These are phyloP conservation scores for Canna indica DNA, from an alignment of 176 grass and related monocot species.

Conservation along the genomic window DNA sequence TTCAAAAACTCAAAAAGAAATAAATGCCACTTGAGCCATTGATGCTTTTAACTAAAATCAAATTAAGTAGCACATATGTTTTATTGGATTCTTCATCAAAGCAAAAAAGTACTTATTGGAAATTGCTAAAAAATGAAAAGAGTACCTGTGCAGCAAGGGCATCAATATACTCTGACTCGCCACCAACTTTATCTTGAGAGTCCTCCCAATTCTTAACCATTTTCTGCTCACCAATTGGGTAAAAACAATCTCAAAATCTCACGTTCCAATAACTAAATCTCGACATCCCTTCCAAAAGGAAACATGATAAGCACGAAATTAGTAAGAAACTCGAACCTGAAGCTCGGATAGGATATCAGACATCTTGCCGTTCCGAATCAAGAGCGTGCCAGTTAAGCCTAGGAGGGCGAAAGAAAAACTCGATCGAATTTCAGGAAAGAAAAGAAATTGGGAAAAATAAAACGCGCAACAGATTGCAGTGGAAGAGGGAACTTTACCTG, in stretches of 20 bases:
- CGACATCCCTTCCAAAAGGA: not conserved
- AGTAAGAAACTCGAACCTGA: constrained; percentile 36
- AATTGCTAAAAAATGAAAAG: too few relatives aligned
- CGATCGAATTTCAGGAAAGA: not conserved
- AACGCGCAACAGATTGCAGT: not conserved
- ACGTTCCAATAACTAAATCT: too few relatives aligned
- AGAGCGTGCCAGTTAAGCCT: constrained; percentile 57
- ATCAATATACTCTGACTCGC: too few relatives aligned
- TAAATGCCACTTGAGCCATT: not conserved
- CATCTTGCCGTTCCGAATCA: constrained; percentile 65
- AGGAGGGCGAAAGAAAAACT: not conserved
- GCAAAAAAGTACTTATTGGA: too few relatives aligned
- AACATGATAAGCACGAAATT: not conserved
- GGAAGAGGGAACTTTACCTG: constrained; percentile 31
- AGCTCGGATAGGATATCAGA: constrained; percentile 75
- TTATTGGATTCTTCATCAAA: too few relatives aligned
- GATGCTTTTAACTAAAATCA: not conserved
- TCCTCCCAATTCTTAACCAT: too few relatives aligned
- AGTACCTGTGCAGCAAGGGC: too few relatives aligned
- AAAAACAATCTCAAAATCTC: not conserved
- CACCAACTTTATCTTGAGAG: too few relatives aligned
- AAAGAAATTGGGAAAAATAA: not conserved
- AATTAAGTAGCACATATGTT: not conserved
- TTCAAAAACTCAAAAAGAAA: not conserved
- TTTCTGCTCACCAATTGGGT: not conserved